These are phyloP conservation scores for Auriscalpium orientale DNA, from an alignment of 768 basidiomycete species.

Conservation along the genomic window DNA sequence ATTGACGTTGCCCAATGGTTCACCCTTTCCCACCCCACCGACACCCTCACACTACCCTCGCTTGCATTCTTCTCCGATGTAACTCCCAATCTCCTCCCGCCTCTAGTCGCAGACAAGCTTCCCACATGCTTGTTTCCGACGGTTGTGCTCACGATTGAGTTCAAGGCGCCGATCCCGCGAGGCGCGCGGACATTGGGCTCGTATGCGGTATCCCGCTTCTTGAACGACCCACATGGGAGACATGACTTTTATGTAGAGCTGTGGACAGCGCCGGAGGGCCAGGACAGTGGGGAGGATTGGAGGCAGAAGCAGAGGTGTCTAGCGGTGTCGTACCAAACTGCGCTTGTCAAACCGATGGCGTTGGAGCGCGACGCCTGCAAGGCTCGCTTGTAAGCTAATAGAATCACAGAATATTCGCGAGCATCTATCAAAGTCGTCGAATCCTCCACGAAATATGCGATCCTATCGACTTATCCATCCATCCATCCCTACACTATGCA, in stretches of 20 bases:
- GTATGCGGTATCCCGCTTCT: constrained; percentile 46
- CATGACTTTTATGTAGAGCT: constrained; percentile 56
- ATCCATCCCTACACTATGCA: no score
- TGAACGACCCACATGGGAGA: constrained; percentile 44
- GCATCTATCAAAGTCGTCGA: no score
- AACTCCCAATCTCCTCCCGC: constrained; percentile 27
- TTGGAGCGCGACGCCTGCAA: constrained; percentile 16
- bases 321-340: constrained; percentile 55
- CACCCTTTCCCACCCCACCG: constrained; percentile 33
- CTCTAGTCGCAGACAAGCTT: constrained; percentile 3
- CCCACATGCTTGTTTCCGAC: constrained; percentile 53
- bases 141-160: constrained; percentile 51
- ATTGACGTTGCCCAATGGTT: constrained; percentile 56
- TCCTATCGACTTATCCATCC: no score
- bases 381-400: no score
- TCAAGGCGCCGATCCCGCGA: constrained; percentile 50
- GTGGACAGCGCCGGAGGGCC: constrained; percentile 57
- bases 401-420: no score
- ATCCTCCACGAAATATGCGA: no score
- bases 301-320: constrained; percentile 58
- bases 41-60: constrained; percentile 38
- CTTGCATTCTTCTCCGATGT: constrained; percentile 53
- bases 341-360: constrained; percentile 31
- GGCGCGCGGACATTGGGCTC: constrained; percentile 49
- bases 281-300: constrained; percentile 34